Percentiles rank a stretch among this genome's conserved stretches.
Evolutionary conservation across 305 asterid genomes (phyloP).

Genomic region (Rubia tinctorum): DNA sequence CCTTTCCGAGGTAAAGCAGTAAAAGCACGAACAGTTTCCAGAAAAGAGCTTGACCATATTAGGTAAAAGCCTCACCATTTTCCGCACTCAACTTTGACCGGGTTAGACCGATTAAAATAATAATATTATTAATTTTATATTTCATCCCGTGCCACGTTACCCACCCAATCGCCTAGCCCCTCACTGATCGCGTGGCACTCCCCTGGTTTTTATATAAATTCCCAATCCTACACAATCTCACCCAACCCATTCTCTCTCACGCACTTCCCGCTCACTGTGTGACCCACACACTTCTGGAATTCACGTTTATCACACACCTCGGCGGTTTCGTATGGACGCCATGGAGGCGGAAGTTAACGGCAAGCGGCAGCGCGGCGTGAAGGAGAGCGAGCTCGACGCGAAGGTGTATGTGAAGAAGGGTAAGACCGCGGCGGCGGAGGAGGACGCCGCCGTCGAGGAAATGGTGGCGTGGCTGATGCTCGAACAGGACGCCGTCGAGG

Average conservation of each 20-base stretch:
- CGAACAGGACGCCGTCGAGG: conserved; percentile 48
- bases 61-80: not conserved
- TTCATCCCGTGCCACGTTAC: conserved; percentile 6
- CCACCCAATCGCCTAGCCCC: conserved; percentile 12
- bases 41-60: not conserved
- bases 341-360: not conserved
- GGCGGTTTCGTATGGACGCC: not conserved
- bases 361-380: not conserved
- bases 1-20: not conserved
- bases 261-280: conserved; percentile 2
- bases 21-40: not conserved
- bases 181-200: conserved; percentile 20
- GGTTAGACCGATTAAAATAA: not conserved
- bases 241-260: not conserved
- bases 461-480: conserved; percentile 39
- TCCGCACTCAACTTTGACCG: not conserved
- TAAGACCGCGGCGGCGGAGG: not conserved
- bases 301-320: conserved; percentile 8
- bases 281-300: not conserved
- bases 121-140: not conserved
- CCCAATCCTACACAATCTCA: not conserved
- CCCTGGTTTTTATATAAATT: not conserved
- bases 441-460: not conserved
- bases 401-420: not conserved
- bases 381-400: conserved; percentile 8